phyloP scores from a whole-genome alignment of 2,329 filamentous ascomycete species.

The Penicillium capsulatum region DNA sequence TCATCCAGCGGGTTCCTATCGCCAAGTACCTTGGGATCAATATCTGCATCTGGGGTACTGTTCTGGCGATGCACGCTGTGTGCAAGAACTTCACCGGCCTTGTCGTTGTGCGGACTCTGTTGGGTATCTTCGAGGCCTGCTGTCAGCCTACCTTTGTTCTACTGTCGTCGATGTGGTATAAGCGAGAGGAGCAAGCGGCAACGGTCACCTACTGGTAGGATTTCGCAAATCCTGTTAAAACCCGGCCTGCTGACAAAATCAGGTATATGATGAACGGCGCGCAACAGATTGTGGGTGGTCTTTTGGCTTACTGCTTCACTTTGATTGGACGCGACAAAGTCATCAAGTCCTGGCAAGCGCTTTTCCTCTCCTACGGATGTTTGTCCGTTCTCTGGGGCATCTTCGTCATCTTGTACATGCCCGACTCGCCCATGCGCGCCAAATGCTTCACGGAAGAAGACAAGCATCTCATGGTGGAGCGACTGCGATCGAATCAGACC shows the following conservation, averaged over 20 bases:
- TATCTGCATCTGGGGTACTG: slow-evolving; percentile 61
- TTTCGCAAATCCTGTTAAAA: too few relatives aligned
- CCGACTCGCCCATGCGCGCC: slow-evolving; percentile 67
- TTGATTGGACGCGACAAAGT: slow-evolving; percentile 50
- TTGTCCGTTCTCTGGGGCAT: slow-evolving; percentile 61
- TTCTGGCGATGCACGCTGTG: slow-evolving; percentile 59
- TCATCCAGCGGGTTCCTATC: slow-evolving; percentile 61
- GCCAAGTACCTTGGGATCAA: slow-evolving; percentile 63
- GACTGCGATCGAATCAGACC: slow-evolving; percentile 58
- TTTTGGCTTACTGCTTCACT: slow-evolving; percentile 56
- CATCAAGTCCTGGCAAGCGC: slow-evolving; percentile 63
- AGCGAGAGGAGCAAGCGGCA: slow-evolving; percentile 61
- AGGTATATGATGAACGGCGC: slow-evolving; percentile 54
- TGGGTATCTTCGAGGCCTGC: slow-evolving; percentile 67
- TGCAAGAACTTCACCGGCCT: slow-evolving; percentile 59
- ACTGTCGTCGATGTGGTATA: slow-evolving; percentile 67
- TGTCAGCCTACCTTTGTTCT: slow-evolving; percentile 66
- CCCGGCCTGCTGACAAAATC: too few relatives aligned
- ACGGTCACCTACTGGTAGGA: slow-evolving; percentile 58
- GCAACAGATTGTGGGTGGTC: slow-evolving; percentile 68
- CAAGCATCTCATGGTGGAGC: slow-evolving; percentile 60
- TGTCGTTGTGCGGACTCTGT: slow-evolving; percentile 58
- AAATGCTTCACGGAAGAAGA: slow-evolving; percentile 65
- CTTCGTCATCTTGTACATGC: slow-evolving; percentile 61
- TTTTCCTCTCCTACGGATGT: slow-evolving; percentile 64